These are phyloP conservation scores for Aegilops sharonensis DNA, from an alignment of 176 grass and related monocot genomes.

Conservation along the genomic window DNA sequence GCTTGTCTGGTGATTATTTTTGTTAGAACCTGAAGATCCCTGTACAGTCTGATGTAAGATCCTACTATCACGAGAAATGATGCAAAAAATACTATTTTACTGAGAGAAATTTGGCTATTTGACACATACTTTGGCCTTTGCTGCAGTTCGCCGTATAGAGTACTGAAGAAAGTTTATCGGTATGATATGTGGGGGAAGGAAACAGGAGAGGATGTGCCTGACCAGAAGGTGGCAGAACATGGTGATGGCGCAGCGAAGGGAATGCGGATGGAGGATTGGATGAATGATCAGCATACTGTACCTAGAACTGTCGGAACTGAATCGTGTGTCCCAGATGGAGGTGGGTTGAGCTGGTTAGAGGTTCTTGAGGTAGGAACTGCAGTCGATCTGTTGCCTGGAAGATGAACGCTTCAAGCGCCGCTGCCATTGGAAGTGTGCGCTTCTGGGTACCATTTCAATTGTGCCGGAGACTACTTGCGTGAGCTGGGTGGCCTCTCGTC, in stretches of 20 bases:
- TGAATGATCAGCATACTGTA: background rate
- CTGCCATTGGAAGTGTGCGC: background rate
- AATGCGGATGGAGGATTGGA: too few species aligned
- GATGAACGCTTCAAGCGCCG: background rate
- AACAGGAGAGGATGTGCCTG: background rate
- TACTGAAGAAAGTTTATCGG: background rate
- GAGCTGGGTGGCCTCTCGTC: background rate
- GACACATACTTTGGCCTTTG: background rate
- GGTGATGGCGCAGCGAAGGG: too few species aligned
- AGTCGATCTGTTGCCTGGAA: background rate
- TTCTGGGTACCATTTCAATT: background rate
- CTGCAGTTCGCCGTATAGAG: background rate
- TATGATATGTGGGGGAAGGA: background rate
- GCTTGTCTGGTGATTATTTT: background rate
- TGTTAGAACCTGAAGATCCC: background rate
- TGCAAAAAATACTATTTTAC: background rate
- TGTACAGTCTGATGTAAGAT: conserved; percentile 7
- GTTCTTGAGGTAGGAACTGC: background rate
- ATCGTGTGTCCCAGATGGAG: background rate
- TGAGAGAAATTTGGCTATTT: background rate
- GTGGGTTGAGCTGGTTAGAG: background rate
- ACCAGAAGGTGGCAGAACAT: too few species aligned
- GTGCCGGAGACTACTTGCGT: background rate
- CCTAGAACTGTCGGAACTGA: background rate
- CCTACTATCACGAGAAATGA: background rate